Conservation (phyloP, 2,329 filamentous ascomycete species). For the Nannizziopsis barbatae region DNA sequence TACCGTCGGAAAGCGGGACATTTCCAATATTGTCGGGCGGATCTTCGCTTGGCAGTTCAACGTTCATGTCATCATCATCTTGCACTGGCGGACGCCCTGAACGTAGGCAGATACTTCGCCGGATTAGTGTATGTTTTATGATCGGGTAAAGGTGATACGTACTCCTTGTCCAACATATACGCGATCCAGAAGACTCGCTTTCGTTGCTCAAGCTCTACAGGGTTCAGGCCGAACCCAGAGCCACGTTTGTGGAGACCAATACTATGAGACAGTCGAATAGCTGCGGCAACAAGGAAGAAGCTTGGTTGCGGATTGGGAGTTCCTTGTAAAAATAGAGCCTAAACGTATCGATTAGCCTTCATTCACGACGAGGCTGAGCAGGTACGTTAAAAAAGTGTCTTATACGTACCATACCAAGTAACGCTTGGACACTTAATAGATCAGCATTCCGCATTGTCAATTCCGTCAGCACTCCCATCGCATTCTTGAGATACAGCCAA, state of each 20-base stretch:
- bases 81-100: conserved; percentile 62
- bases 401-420: conserved; percentile 65
- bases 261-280: conserved; percentile 80
- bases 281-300: conserved; percentile 80
- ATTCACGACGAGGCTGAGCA: neutral
- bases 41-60: conserved; percentile 83
- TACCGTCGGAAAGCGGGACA: conserved; percentile 77
- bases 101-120: conserved; percentile 50
- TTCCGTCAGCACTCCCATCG: conserved; percentile 84
- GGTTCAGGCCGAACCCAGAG: conserved; percentile 83
- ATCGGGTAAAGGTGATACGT: conserved; percentile 17
- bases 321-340: conserved; percentile 82
- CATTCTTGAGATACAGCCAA: conserved; percentile 94
- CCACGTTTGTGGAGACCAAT: conserved; percentile 93
- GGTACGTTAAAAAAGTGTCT: conserved; percentile 12
- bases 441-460: conserved; percentile 94
- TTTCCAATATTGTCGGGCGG: conserved; percentile 89
- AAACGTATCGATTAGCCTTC: conserved; percentile 1
- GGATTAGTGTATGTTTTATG: conserved; percentile 19
- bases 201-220: conserved; percentile 84
- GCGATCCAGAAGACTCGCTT: conserved; percentile 69
- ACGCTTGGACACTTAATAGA: conserved; percentile 81
- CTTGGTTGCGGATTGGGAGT: conserved; percentile 93
- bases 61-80: conserved; percentile 82
- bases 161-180: conserved; percentile 63